These are phyloP conservation scores for Pichia sp. DNA, from an alignment of 1,139 yeast species.

Conservation along the genomic window DNA sequence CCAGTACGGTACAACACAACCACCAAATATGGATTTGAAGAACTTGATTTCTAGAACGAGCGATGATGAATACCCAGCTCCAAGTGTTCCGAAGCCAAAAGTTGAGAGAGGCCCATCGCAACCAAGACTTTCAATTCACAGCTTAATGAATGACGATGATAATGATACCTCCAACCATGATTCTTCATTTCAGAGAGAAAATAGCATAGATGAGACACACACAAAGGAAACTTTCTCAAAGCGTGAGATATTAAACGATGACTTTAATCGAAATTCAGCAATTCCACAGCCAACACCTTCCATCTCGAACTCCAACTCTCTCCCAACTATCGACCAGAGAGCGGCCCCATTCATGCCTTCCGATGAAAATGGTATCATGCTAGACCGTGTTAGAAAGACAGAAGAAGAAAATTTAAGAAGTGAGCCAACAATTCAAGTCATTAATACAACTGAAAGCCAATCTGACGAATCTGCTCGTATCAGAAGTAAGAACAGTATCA, in stretches of 20 bases:
- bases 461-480: neutral
- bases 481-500: constrained; percentile 41
- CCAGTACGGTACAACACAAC: neutral
- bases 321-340: constrained; percentile 10
- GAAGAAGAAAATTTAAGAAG: neutral
- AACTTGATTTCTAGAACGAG: constrained; percentile 29
- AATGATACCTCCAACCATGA: neutral
- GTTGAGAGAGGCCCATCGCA: constrained; percentile 9
- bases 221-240: no score
- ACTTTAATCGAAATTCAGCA: neutral
- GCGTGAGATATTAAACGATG: no score
- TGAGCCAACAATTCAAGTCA: neutral
- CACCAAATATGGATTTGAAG: constrained; percentile 28
- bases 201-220: no score
- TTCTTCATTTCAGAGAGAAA: no score
- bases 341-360: constrained; percentile 9
- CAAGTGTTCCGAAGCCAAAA: neutral
- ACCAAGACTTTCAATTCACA: constrained; percentile 34
- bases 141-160: constrained; percentile 34
- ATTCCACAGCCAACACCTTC: constrained; percentile 2
- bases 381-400: neutral
- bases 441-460: constrained; percentile 1
- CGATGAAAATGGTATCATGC: constrained; percentile 4
- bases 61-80: constrained; percentile 16
- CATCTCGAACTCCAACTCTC: neutral